Evolutionary conservation across 2,329 filamentous ascomycete species (phyloP).

Genomic region (Cercospora nicotianae): DNA sequence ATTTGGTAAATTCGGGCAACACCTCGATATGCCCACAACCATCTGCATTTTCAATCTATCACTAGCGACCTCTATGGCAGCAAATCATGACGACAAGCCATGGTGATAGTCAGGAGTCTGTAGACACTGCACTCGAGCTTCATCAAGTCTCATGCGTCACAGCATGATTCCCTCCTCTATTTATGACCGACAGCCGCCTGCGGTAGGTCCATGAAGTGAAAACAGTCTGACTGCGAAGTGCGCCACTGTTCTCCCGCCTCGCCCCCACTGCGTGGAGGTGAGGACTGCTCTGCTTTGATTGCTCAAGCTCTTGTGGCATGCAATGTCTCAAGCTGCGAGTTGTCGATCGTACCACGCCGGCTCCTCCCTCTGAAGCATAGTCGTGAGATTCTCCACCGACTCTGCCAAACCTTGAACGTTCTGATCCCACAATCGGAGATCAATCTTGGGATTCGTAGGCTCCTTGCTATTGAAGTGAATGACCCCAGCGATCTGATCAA

Average conservation of each 20-base stretch:
- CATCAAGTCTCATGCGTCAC: not conserved
- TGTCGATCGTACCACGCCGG: slow-evolving; percentile 57
- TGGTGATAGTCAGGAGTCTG: not conserved
- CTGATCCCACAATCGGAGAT: slow-evolving; percentile 82
- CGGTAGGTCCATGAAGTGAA: not conserved
- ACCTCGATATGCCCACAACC: too few relatives aligned
- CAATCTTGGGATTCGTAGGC: slow-evolving; percentile 51
- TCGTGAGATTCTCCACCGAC: slow-evolving; percentile 84
- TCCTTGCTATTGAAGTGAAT: slow-evolving; percentile 85
- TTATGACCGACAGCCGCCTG: not conserved
- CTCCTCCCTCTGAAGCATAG: slow-evolving; percentile 75
- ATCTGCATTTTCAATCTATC: not conserved
- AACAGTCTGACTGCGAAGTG: not conserved
- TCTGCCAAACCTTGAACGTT: slow-evolving; percentile 85
- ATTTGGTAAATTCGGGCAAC: not conserved
- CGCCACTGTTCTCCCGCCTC: not conserved
- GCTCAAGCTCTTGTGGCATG: not conserved
- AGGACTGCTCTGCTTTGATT: not conserved
- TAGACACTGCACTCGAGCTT: not conserved
- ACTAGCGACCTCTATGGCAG: not conserved
- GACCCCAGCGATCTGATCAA: slow-evolving; percentile 87
- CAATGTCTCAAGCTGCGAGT: slow-evolving; percentile 33
- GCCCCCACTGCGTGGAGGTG: not conserved
- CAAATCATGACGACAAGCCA: not conserved
- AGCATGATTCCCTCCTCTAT: not conserved